Conservation (phyloP, 441 rosid species). For the Kokia cookei region DNA sequence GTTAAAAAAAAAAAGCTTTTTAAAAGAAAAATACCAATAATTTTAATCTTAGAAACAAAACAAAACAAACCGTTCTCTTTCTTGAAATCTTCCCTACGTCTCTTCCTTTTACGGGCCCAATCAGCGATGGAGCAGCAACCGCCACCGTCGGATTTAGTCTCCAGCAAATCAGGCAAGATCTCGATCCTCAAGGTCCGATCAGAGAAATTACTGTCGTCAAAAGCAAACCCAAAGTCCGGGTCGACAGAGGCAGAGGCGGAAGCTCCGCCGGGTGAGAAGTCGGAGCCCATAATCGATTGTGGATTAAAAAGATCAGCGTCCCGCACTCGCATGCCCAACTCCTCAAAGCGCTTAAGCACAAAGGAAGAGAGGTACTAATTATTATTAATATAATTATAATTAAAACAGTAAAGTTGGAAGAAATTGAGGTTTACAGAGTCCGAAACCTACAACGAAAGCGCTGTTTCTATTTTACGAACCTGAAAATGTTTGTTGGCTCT, state of each 20-base stretch:
- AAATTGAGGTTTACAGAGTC: background rate
- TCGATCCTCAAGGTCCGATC: slow-evolving; percentile 52
- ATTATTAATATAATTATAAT: background rate
- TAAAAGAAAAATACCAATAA: background rate
- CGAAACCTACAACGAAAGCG: background rate
- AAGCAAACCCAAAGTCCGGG: slow-evolving; percentile 49
- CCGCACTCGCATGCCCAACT: slow-evolving; percentile 28
- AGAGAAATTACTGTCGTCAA: slow-evolving; percentile 51
- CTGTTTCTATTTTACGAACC: background rate
- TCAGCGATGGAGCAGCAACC: slow-evolving; percentile 36
- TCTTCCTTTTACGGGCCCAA: slow-evolving; percentile 45
- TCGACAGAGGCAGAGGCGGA: slow-evolving; percentile 9
- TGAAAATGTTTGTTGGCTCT: background rate
- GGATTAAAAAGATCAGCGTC: slow-evolving; percentile 45
- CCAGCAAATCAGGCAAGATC: slow-evolving; percentile 32
- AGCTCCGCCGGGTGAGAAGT: slow-evolving; percentile 20
- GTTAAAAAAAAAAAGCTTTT: background rate
- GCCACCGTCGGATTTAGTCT: slow-evolving; percentile 28
- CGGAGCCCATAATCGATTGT: slow-evolving; percentile 42
- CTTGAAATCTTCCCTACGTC: slow-evolving; percentile 38
- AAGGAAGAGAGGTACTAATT: background rate
- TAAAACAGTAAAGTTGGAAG: background rate
- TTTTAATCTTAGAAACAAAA: background rate
- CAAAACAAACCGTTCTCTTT: slow-evolving; percentile 28
- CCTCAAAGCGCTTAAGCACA: background rate